Base-by-base conservation (phyloP, 164 flowering plant genomes). In the Sedum album region DNA sequence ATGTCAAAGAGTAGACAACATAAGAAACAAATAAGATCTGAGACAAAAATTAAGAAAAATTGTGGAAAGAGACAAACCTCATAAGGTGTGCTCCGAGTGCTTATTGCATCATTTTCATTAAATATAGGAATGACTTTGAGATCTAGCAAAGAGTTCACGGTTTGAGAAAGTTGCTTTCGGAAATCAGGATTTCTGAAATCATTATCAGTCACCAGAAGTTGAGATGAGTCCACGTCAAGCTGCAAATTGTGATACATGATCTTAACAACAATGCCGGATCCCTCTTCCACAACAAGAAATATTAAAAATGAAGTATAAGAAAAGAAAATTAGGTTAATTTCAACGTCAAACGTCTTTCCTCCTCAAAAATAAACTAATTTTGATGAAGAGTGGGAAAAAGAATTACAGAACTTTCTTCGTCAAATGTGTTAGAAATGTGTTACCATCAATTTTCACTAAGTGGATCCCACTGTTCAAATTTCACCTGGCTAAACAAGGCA, bases 51-150 rank as follows among this genome's bases (percentile, higher is more conserved):
- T 21, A 23, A 15, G 18, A 30, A 42, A 11, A 68, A 6, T 33
- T 14, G 11, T 25, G 26, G 25, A 33, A 66, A 72, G 70, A 57
- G 25, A 15, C 68, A 51, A 71, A 83, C 97, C 95, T 87, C 89
- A 73, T 88, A 88, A 41, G 96, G 96, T 62, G 93, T 91, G 76
- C 68, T 86, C 77, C 95, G 82, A 39, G 98, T 86, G 77, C 96
- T 93, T 36, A 90, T 76, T 23, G 96, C 90, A 82, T 93, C 98
- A 78, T 93, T 93, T 78, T 93, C 96, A 74, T 93, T 93, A 57
- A 93, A 88, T 53, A 93, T 81, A 25, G 96, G 96, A 73, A 93
- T 77, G 67, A 86, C 94, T 74, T 75, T 88, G 64, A 86, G 77
- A 66, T 68, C 67, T 68, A 90, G 66, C 73, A 93, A 73, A 35